Evolutionary conservation across 1,284 basidiomycete species (phyloP).

Genomic region (Heterobasidion annosum): DNA sequence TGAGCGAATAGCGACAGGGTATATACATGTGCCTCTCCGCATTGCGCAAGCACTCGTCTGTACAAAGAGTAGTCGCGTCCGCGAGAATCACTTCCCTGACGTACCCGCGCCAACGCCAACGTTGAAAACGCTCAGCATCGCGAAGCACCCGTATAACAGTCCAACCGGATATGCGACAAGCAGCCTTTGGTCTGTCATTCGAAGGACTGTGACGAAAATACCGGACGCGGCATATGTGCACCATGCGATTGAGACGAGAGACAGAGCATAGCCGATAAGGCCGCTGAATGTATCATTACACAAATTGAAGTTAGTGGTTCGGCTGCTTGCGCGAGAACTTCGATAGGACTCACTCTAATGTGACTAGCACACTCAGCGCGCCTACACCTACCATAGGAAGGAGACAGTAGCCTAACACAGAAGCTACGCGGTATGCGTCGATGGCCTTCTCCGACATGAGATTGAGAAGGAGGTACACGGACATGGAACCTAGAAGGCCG

Average conservation of each 20-base stretch:
- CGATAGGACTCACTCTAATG: slow-evolving; percentile 69
- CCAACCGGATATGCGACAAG: slow-evolving; percentile 93
- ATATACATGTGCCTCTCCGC: neutral
- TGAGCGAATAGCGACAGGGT: neutral
- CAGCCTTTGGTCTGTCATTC: slow-evolving; percentile 89
- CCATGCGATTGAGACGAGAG: slow-evolving; percentile 80
- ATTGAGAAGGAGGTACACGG: slow-evolving; percentile 93
- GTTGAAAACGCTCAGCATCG: slow-evolving; percentile 78
- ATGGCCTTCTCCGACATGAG: slow-evolving; percentile 96
- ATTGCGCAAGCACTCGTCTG: neutral
- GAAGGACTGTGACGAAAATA: slow-evolving; percentile 88
- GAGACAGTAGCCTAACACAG: slow-evolving; percentile 95
- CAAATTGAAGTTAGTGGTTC: slow-evolving; percentile 8
- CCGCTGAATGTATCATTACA: slow-evolving; percentile 37
- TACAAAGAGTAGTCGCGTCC: neutral
- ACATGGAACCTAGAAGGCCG: slow-evolving; percentile 87
- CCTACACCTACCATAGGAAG: slow-evolving; percentile 97
- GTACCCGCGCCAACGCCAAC: slow-evolving; percentile 25
- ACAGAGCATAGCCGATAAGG: slow-evolving; percentile 76
- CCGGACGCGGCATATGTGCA: slow-evolving; percentile 92
- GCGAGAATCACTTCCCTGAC: neutral
- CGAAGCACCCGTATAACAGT: slow-evolving; percentile 88
- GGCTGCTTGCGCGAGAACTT: neutral
- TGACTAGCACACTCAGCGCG: slow-evolving; percentile 80
- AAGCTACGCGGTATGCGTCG: slow-evolving; percentile 93